Evolutionary conservation across 768 basidiomycete species (phyloP), one percentile per base, ranked within the genome.

Genomic region (Clitopilus passeckerianus): DNA sequence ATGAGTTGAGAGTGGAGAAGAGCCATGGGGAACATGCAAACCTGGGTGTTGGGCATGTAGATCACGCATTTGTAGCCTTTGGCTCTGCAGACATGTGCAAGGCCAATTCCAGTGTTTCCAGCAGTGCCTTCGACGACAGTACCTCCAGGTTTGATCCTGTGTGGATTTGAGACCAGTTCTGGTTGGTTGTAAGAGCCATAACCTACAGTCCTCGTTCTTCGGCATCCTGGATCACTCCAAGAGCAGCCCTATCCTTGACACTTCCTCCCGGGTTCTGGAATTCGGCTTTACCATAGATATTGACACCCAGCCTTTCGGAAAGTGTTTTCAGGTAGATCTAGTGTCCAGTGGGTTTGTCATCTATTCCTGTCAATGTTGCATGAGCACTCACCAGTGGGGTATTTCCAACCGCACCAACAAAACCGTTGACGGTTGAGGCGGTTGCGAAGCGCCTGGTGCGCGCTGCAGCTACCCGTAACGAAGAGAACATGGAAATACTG

Each of bases 241-340:
- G 81, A 1, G 96, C 97, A 37, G 97, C 97, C 53, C 97, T 87
- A 70, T 99, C 97, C 75, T 99, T 99, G 65, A 99, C 93, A 62
- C 92, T 95, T 41, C 96, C 96, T 5, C 97, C 97, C 0, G 97
- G 97, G 68, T 98, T 98, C 76, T 97, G 95, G 69, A 97, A 95
- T 74, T 99, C 97, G 18, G 97, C 93, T 71, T 99, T 98, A n/a
- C 91, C 95, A 53, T 87, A 87, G 61, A 98, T 93, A 56, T 84
- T 83, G 57, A 85, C 86, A 15, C 94, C 95, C 0, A 86, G 92
- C 69, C 83, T 84, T 64, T 93, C 86, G 9, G 93, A 97, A 7
- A 97, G 79, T 14, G 74, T 74, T 71, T 91, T 87, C 57, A 98
- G 80, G 63, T 87, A 85, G 60, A 98, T 95, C 94, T 97, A 57